Base-by-base conservation (phyloP, 805 yeast genomes). In the Lipomyces kockii region DNA sequence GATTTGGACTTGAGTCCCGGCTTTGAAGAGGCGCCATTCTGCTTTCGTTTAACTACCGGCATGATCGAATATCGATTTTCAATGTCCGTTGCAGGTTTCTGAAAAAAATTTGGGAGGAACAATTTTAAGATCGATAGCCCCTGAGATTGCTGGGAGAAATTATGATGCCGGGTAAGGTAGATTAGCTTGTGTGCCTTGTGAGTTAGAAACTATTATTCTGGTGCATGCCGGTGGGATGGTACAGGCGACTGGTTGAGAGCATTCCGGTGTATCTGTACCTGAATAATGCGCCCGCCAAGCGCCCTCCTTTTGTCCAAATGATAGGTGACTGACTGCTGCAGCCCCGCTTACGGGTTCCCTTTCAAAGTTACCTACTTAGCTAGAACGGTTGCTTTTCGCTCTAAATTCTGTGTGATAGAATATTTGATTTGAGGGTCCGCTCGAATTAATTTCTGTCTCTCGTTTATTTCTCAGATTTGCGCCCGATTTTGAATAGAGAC, bases 41-140 rank as follows among this genome's bases (percentile, higher is more conserved):
- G 64, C 29, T 60, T 65, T 57, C 68, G 64, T 35, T 65, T 65
- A 11, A 65, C 60, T 7, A 64, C 53, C 37, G 65, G 62, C 64
- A 64, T 64, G 7, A 32, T 53, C 58, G 25, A 25, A 35, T 29
- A 34, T 49, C n/a, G 14, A 49, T 37, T 14, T 3, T 11, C 3
- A 3, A 37, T 5, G 37, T 17, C 11, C 20, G 56, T 29, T 14
- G 27, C 58, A 51, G 61, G 46, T 29, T 29, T 29, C 32, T 29
- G 32, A 29, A 49, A 56, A 56, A 39, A 49, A 22, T 61, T 22
- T 52, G 27, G 32, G 14, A 22, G 55, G 34, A 52, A 29, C 35
- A 20, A 4, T 52, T 52, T 52, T 52, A 17, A 2, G 55, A 22
- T 14, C 27, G 17, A 12, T 4, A 52, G 32, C 55, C 55, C 55